These are phyloP conservation scores for Talaromyces sp. DNA, from an alignment of 2,329 filamentous ascomycete species.

Conservation along the genomic window DNA sequence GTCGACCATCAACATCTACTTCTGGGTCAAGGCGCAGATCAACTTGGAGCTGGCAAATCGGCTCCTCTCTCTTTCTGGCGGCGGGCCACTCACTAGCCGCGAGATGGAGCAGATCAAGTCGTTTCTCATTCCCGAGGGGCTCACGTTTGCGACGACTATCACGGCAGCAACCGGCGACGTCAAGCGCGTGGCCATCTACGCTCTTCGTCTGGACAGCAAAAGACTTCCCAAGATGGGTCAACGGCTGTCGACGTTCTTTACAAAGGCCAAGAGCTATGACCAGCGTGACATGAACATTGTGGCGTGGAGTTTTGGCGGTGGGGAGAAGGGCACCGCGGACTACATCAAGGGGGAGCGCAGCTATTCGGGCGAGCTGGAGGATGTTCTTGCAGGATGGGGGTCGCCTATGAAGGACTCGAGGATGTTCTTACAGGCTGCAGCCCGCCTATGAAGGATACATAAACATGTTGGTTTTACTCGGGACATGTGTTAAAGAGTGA, in stretches of 20 bases:
- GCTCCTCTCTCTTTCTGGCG: background rate
- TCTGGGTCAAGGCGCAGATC: conserved; percentile 4
- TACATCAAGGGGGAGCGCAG: conserved; percentile 11
- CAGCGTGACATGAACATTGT: conserved; percentile 7
- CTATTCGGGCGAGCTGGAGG: conserved; percentile 6
- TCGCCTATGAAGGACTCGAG: conserved; percentile 1
- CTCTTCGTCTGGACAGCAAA: conserved; percentile 4
- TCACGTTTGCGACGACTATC: conserved; percentile 8
- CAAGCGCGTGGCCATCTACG: conserved; percentile 9
- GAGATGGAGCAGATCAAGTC: background rate
- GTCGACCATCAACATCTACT: conserved; percentile 8
- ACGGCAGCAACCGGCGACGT: background rate
- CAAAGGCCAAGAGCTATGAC: conserved; percentile 2
- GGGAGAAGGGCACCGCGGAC: background rate
- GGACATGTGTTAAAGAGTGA: background rate
- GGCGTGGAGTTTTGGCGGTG: conserved; percentile 9
- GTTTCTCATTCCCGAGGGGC: conserved; percentile 2
- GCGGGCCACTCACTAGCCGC: background rate
- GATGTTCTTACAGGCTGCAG: conserved; percentile 4
- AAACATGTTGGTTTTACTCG: too few relatives aligned
- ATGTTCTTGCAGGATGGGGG: conserved; percentile 5
- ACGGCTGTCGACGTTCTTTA: conserved; percentile 4
- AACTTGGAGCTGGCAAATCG: background rate
- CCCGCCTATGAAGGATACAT: background rate
- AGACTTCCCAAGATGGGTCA: background rate